Percentiles rank a stretch among this genome's conserved stretches.
These are phyloP conservation scores for Trametes cinnabarina DNA, from an alignment of 768 basidiomycete genomes.

Conservation along the genomic window DNA sequence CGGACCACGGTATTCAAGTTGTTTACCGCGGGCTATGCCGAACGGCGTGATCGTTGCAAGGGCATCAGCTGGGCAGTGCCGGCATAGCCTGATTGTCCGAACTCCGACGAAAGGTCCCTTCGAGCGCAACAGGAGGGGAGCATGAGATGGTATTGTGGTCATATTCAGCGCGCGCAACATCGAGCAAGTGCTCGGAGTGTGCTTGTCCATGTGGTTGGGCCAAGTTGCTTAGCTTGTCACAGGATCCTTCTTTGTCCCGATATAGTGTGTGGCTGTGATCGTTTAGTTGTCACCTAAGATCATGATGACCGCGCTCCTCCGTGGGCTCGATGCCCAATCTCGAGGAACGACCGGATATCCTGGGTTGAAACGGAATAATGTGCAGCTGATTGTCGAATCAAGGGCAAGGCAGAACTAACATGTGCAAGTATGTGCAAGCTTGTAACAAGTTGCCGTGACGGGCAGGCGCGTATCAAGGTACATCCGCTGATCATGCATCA, in stretches of 20 bases:
- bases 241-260: background rate
- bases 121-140: no score
- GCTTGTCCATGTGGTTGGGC: background rate
- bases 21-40: slow-evolving; percentile 7
- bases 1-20: slow-evolving; percentile 2
- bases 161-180: no score
- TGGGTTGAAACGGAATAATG: no score
- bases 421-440: no score
- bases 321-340: no score
- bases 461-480: no score
- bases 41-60: slow-evolving; percentile 4
- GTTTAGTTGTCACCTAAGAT: slow-evolving; percentile 2
- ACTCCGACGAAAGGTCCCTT: background rate
- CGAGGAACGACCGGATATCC: no score
- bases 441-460: no score
- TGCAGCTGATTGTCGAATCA: no score
- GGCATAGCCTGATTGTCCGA: background rate
- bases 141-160: no score
- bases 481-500: no score
- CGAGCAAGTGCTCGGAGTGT: background rate
- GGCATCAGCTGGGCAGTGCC: background rate
- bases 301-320: background rate
- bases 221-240: background rate
- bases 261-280: slow-evolving; percentile 10
- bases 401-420: no score